Evolutionary conservation across 805 yeast species (phyloP), one percentile per base, ranked within the genome.

Genomic region (Hanseniaspora thailandica): DNA sequence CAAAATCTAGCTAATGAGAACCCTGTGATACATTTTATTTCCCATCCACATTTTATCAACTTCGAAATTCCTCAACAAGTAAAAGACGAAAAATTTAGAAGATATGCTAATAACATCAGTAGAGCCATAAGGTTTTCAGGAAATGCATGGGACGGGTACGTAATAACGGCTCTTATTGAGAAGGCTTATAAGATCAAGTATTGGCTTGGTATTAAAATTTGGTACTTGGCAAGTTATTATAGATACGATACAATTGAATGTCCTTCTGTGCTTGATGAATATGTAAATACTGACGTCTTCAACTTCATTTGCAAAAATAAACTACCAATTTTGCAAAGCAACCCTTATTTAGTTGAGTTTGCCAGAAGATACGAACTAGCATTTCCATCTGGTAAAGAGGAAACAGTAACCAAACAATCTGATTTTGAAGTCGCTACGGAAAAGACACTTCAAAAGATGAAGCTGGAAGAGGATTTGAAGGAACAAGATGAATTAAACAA

Each of bases 41-140:
- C n/a, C 19, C 13, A 41, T 23, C 26, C 30, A 2, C 31, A 35
- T 6, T 49, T 49, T 31, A 49, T 49, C 19, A 7, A 25, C 45
- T 15, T 19, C 23, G 12, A 22, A 33, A 3, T 30, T 17, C n/a
- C n/a, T n/a, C n/a, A n/a, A n/a, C n/a, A n/a, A n/a, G n/a, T n/a
- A 4, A 49, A 25, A 33, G 9, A 13, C 3, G n/a, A 25, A 20
- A 17, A 25, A n/a, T 50, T 50, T 35, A 22, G 23, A 5, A 50
- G 54, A 50, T 50, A 50, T 23, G 26, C 54, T 4, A 50, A 50
- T 20, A 50, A 50, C 26, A 25, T 50, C 33, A 28, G 22, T 13
- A 43, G 39, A 15, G 22, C 22, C 22, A 30, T 40, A 17, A 48
- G 19, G 8, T 35, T 34, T 7, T 48, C 26, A 20, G 52, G 46